phyloP scores from a whole-genome alignment of 2,329 filamentous ascomycete species.

The Parascedosporium putredinis region DNA sequence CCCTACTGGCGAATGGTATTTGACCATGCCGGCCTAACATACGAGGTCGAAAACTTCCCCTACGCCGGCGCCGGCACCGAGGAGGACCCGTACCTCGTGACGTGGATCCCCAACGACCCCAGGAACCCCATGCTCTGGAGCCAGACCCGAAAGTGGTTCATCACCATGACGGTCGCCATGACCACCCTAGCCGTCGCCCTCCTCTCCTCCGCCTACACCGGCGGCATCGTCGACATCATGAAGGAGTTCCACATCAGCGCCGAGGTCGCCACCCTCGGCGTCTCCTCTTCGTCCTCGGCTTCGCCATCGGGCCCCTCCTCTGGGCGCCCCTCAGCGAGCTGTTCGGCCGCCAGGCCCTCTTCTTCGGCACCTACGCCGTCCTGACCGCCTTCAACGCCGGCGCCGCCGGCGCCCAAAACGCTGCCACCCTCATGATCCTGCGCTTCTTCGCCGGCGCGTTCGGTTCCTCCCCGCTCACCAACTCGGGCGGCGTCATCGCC shows the following conservation, averaged over 20 bases:
- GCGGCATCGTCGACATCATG: slow-evolving; percentile 52
- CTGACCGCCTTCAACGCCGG: slow-evolving; percentile 39
- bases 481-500: slow-evolving; percentile 55
- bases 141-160: slow-evolving; percentile 50
- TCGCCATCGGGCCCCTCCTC: slow-evolving; percentile 46
- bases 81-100: slow-evolving; percentile 57
- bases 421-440: slow-evolving; percentile 45
- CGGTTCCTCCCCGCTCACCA: slow-evolving; percentile 51
- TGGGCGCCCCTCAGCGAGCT: slow-evolving; percentile 51
- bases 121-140: slow-evolving; percentile 56
- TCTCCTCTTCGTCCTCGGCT: slow-evolving; percentile 60
- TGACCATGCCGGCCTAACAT: slow-evolving; percentile 47
- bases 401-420: slow-evolving; percentile 37
- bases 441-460: slow-evolving; percentile 53
- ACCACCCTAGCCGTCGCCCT: slow-evolving; percentile 62
- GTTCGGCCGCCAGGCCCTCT: slow-evolving; percentile 43
- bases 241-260: slow-evolving; percentile 45
- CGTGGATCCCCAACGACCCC: slow-evolving; percentile 57
- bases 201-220: slow-evolving; percentile 57
- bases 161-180: slow-evolving; percentile 49
- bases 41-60: slow-evolving; percentile 41
- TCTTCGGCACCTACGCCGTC: slow-evolving; percentile 33
- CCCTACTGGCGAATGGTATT: slow-evolving; percentile 37
- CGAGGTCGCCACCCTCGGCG: slow-evolving; percentile 50
- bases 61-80: slow-evolving; percentile 54